These are phyloP conservation scores for Saccharomycopsis javanensis DNA, from an alignment of 805 yeast genomes.

Conservation along the genomic window DNA sequence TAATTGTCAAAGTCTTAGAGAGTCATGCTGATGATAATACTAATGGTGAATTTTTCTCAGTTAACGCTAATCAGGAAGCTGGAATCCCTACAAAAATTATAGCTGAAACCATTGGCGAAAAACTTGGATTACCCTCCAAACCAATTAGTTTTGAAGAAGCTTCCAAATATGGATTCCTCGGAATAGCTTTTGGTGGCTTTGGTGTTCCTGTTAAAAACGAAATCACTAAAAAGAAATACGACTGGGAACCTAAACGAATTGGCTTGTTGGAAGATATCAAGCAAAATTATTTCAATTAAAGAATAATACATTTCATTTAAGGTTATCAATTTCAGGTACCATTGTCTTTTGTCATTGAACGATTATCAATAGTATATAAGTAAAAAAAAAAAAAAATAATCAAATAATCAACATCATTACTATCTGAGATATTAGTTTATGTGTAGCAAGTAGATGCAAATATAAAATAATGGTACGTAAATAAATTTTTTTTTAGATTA, in stretches of 20 bases:
- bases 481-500: too few relatives aligned
- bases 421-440: too few relatives aligned
- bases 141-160: conserved; percentile 20
- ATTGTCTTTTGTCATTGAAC: too few relatives aligned
- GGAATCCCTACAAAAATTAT: conserved; percentile 23
- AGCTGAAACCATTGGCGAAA: conserved; percentile 24
- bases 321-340: too few relatives aligned
- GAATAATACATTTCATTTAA: too few relatives aligned
- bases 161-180: conserved; percentile 18
- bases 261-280: conserved; percentile 24
- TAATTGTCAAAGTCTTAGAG: conserved; percentile 25
- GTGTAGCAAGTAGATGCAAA: too few relatives aligned
- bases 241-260: conserved; percentile 24
- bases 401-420: too few relatives aligned
- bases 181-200: not conserved
- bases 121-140: conserved; percentile 17
- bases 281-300: conserved; percentile 15
- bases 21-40: conserved; percentile 22
- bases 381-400: too few relatives aligned
- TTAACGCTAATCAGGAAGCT: conserved; percentile 24
- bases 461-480: too few relatives aligned
- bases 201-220: conserved; percentile 16
- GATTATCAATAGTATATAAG: too few relatives aligned
- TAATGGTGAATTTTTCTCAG: conserved; percentile 10
- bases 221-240: conserved; percentile 20